A percentile compares a stretch with the other conserved stretches of the same genome.
Evolutionary conservation across 2,329 filamentous ascomycete species (phyloP).

Genomic region (Dendrostoma leiphaemia): DNA sequence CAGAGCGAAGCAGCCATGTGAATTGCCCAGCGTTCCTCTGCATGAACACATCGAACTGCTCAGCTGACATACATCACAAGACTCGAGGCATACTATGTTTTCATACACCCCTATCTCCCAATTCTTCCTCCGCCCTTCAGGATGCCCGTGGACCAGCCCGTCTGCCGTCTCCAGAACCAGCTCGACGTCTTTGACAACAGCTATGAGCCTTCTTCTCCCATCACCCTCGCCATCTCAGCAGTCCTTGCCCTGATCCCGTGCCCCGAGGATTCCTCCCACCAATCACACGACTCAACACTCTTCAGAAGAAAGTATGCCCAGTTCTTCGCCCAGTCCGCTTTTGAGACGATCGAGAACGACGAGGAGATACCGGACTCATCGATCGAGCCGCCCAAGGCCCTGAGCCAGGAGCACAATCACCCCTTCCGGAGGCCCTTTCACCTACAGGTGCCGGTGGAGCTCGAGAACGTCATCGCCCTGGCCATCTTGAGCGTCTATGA

Average conservation of each 20-base stretch:
- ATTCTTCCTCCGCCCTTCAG: conserved; percentile 43
- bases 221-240: conserved; percentile 22
- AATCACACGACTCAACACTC: conserved; percentile 36
- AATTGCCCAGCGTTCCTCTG: conserved; percentile 17
- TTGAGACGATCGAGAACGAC: conserved; percentile 48
- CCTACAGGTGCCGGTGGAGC: conserved; percentile 39
- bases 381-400: conserved; percentile 41
- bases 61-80: conserved; percentile 15
- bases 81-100: conserved; percentile 50
- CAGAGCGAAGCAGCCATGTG: conserved; percentile 40
- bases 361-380: conserved; percentile 45
- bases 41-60: not conserved
- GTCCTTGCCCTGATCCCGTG: conserved; percentile 22
- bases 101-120: conserved; percentile 49
- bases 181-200: conserved; percentile 17
- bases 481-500: conserved; percentile 50
- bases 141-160: conserved; percentile 31
- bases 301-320: conserved; percentile 47
- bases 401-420: conserved; percentile 34
- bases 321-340: conserved; percentile 43
- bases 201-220: conserved; percentile 6
- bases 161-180: conserved; percentile 34
- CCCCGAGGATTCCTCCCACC: conserved; percentile 33
- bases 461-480: conserved; percentile 47
- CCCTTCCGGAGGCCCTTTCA: conserved; percentile 40